These are phyloP conservation scores for Cutaneotrichosporon sp. DNA, from an alignment of 1,284 basidiomycete genomes.

Conservation along the genomic window DNA sequence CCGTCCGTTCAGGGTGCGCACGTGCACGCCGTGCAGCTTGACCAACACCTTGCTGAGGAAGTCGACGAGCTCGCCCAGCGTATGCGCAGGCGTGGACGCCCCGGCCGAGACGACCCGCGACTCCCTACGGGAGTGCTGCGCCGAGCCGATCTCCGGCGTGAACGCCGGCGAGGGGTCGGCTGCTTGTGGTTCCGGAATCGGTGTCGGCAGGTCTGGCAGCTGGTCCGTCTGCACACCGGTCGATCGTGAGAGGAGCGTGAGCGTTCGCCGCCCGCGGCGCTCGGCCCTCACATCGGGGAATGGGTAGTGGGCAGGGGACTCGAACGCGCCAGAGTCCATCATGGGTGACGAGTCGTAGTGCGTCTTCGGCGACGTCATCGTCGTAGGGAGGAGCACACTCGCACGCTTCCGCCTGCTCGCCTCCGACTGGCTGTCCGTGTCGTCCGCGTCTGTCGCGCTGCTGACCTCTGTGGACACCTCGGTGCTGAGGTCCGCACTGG, in stretches of 20 bases:
- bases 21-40: slow-evolving; percentile 76
- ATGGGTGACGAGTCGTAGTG: slow-evolving; percentile 10
- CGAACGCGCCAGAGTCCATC: slow-evolving; percentile 3
- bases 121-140: neutral
- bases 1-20: slow-evolving; percentile 80
- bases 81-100: neutral
- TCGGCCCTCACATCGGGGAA: slow-evolving; percentile 18
- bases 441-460: slow-evolving; percentile 26
- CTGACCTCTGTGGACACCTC: slow-evolving; percentile 5
- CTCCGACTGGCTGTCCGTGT: slow-evolving; percentile 29
- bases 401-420: slow-evolving; percentile 39
- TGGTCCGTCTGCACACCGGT: slow-evolving; percentile 73
- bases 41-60: slow-evolving; percentile 66
- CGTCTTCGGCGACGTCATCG: slow-evolving; percentile 18
- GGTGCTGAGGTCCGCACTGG: neutral
- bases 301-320: slow-evolving; percentile 5
- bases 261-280: slow-evolving; percentile 48
- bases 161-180: neutral
- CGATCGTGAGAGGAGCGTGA: slow-evolving; percentile 64
- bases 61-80: slow-evolving; percentile 31
- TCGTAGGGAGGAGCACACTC: slow-evolving; percentile 32
- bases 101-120: neutral
- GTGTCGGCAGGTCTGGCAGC: neutral
- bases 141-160: neutral
- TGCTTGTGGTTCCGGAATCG: neutral